These are phyloP conservation scores for Xanthoconium stramineum DNA, from an alignment of 768 basidiomycete species.

Conservation along the genomic window DNA sequence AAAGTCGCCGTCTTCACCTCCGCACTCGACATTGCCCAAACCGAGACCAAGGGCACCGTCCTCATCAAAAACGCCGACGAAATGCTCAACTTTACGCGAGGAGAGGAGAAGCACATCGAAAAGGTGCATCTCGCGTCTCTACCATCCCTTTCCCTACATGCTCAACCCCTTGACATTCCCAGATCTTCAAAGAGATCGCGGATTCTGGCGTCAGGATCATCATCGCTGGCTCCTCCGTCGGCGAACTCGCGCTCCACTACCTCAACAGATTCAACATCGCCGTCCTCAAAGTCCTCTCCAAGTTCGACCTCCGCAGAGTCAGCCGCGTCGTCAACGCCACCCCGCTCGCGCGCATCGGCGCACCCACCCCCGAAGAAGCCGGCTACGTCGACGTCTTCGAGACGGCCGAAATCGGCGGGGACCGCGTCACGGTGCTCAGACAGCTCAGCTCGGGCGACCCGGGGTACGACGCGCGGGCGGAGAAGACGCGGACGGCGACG, in stretches of 20 bases:
- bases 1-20: slow-evolving; percentile 97
- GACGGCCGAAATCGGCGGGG: slow-evolving; percentile 93
- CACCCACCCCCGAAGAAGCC: slow-evolving; percentile 94
- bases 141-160: background rate
- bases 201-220: slow-evolving; percentile 93
- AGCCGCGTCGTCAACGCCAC: slow-evolving; percentile 96
- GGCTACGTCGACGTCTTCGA: slow-evolving; percentile 94
- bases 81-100: slow-evolving; percentile 94
- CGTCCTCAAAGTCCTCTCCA: slow-evolving; percentile 95
- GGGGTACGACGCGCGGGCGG: slow-evolving; percentile 54
- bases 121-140: slow-evolving; percentile 43
- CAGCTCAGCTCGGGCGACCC: slow-evolving; percentile 70
- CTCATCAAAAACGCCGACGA: slow-evolving; percentile 93
- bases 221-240: slow-evolving; percentile 88
- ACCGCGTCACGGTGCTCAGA: slow-evolving; percentile 94
- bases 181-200: slow-evolving; percentile 97
- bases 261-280: slow-evolving; percentile 91
- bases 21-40: slow-evolving; percentile 90
- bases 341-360: slow-evolving; percentile 92
- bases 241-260: slow-evolving; percentile 96
- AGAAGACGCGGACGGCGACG: slow-evolving; percentile 87
- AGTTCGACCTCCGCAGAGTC: slow-evolving; percentile 92
- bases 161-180: background rate
- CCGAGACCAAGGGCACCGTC: slow-evolving; percentile 98
- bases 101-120: slow-evolving; percentile 96